Evolutionary conservation across 2,329 filamentous ascomycete genomes (phyloP), one percentile per base, ranked within the genome.

Genomic region (Aspergillus pseudotamarii): DNA sequence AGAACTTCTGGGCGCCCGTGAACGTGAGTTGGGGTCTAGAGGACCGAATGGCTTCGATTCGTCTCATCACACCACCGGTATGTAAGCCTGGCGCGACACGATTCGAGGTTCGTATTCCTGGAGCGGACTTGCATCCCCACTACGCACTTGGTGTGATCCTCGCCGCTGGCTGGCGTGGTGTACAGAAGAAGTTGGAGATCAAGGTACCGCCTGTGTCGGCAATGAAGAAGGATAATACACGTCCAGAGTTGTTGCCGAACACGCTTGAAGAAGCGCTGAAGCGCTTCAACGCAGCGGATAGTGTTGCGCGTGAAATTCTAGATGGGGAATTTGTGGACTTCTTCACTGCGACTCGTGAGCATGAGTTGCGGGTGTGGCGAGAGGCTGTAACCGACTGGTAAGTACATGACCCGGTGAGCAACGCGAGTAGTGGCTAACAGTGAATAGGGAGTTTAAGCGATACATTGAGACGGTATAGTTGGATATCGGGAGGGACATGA

Each of bases 1-100:
- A 98, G 82, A 98, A 98, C 81, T 98, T 97, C 80, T 98, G 94
- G 94, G 94, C 94, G 0, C 94, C 94, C 0, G 94, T 98, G 3
- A 97, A 94, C 0, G 94, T 98, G 0, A 96, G 92, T 0, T 98
- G 94, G 94, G 94, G 94, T 0, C 82, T 97, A 4, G 94, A 98
- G 78, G 94, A 98, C 78, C 91, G 94, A 65, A 93, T 93, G 21
- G 94, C 94, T 0, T 95, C 91, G 0, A 91, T 98, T 67, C 87
- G 94, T 21, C 80, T 98, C 36, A 97, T 98, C 67, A 88, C 92
- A 0, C 94, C 94, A 14, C 94, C 94, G 0, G 85, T 98, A 30
- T 90, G 94, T 38, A 93, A 97, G 0, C 90, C 92, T 0, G 94
- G 65, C 36, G 69, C 67, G 8, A 71, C 69, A 1, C 63, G 70